Evolutionary conservation across 2,329 filamentous ascomycete genomes (phyloP).

Genomic region (Chalaropsis thielavioides): DNA sequence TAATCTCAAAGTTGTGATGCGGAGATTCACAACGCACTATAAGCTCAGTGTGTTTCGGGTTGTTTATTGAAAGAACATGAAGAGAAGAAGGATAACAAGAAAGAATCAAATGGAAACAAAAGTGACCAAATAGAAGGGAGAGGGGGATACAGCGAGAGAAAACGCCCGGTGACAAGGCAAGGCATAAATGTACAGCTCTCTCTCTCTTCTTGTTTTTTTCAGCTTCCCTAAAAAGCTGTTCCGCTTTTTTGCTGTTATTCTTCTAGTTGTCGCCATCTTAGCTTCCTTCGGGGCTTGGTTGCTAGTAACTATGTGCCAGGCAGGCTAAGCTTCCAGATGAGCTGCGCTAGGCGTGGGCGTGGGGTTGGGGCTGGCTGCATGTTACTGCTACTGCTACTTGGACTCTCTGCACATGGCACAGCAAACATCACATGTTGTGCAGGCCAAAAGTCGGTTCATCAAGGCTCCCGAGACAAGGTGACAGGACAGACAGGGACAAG

Average conservation of each 20-base stretch:
- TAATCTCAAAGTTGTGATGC: neutral
- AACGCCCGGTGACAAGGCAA: neutral
- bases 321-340: neutral
- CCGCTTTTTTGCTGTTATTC: neutral
- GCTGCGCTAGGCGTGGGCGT: neutral
- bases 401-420: neutral
- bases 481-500: neutral
- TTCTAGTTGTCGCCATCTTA: neutral
- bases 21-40: neutral
- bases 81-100: neutral
- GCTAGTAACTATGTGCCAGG: neutral
- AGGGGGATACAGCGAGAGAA: neutral
- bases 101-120: neutral
- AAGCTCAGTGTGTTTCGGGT: neutral
- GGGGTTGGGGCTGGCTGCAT: neutral
- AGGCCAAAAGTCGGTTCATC: neutral
- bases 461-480: neutral
- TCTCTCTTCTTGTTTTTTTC: neutral
- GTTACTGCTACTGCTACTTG: neutral
- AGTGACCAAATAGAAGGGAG: neutral
- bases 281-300: neutral
- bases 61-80: neutral
- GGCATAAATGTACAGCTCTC: neutral
- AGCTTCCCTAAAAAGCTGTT: neutral
- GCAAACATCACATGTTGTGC: constrained; percentile 3